Percentiles rank a stretch among this genome's conserved stretches.
These are phyloP conservation scores for Alternaria triticina DNA, from an alignment of 2,329 filamentous ascomycete species.

Conservation along the genomic window DNA sequence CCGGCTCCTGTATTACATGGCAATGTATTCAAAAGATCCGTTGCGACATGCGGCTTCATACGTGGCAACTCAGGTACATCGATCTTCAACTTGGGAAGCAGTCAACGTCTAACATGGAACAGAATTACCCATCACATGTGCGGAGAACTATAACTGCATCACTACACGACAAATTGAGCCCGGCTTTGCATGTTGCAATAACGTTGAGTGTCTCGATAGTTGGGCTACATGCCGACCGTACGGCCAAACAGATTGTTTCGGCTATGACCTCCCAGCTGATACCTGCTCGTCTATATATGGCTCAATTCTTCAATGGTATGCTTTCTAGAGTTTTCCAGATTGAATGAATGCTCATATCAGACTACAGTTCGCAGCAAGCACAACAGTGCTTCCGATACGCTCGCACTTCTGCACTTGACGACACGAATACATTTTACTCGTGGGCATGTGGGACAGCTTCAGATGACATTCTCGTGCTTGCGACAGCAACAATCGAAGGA, in stretches of 20 bases:
- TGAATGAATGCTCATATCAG: neutral
- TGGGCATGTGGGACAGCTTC: slow-evolving; percentile 5
- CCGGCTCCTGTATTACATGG: slow-evolving; percentile 1
- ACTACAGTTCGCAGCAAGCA: slow-evolving; percentile 1
- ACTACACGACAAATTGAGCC: neutral
- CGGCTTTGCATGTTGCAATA: slow-evolving; percentile 11
- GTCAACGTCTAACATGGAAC: neutral
- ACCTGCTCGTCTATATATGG: slow-evolving; percentile 1
- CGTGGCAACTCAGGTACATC: slow-evolving; percentile 11
- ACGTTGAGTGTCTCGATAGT: slow-evolving; percentile 3
- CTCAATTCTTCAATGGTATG: slow-evolving; percentile 8
- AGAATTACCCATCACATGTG: slow-evolving; percentile 12
- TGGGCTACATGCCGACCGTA: slow-evolving; percentile 4
- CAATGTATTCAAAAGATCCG: slow-evolving; percentile 7
- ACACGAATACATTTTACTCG: neutral
- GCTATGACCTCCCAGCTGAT: neutral
- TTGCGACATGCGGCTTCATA: slow-evolving; percentile 12
- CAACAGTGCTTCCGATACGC: slow-evolving; percentile 7
- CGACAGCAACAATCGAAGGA: neutral
- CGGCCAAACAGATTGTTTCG: slow-evolving; percentile 3
- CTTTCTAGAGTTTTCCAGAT: neutral
- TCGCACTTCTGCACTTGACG: slow-evolving; percentile 1
- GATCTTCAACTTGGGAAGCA: neutral
- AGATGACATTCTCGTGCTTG: slow-evolving; percentile 7
- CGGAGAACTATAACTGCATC: slow-evolving; percentile 8